Percentiles rank a stretch among this genome's conserved stretches.
phyloP scores from a whole-genome alignment of 495 filamentous ascomycete species.

The Cetradonia linearis region DNA sequence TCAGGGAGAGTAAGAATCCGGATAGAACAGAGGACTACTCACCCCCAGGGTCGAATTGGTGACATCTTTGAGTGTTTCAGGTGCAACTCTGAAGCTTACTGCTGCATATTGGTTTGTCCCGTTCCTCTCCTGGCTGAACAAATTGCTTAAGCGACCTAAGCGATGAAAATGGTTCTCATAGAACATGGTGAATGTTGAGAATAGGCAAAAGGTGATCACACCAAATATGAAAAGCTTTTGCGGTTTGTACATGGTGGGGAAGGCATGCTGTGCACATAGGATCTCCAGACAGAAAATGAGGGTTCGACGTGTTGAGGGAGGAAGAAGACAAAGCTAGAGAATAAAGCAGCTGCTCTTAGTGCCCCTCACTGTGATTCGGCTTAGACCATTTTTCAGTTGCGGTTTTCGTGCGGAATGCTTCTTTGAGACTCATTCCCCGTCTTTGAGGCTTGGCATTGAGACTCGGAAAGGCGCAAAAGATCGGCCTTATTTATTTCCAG shows the following conservation, averaged over 20 bases:
- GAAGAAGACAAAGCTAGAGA: no score
- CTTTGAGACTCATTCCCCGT: no score
- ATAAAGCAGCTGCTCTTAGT: no score
- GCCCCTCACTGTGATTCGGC: no score
- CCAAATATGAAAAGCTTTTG: neutral
- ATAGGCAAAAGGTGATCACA: neutral
- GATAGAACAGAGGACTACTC: conserved; percentile 23
- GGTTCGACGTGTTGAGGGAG: no score
- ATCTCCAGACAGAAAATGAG: neutral
- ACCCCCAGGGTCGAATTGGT: conserved; percentile 22
- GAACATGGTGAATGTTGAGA: neutral
- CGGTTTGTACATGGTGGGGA: neutral
- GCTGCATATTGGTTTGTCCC: conserved; percentile 15
- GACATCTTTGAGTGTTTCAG: conserved; percentile 26
- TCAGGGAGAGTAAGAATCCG: neutral
- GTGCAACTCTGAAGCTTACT: conserved; percentile 27
- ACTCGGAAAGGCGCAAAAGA: no score
- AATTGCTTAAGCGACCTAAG: neutral
- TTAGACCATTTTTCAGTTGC: no score
- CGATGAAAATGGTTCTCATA: neutral
- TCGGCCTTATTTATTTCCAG: no score
- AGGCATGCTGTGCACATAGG: neutral
- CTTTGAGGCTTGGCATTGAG: no score
- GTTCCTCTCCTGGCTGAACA: neutral
- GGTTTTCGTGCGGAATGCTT: no score